A percentile compares a stretch with the other conserved stretches of the same genome.
Conservation (phyloP, 192 early-diverging fungal genomes). For the Mortierella alpina region DNA sequence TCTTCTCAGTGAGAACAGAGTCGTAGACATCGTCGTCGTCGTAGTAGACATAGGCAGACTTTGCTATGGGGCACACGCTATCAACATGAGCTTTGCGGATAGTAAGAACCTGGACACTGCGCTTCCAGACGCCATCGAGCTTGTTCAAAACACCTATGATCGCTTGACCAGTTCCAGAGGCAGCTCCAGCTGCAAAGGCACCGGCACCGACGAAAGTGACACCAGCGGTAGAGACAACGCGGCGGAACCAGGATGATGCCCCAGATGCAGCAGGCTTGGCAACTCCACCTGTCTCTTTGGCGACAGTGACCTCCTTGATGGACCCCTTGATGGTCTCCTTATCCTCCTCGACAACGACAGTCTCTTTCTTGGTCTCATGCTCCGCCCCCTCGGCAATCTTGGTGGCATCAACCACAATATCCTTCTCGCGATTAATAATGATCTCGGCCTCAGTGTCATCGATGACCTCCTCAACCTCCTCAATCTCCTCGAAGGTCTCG, state of each 20-base stretch:
- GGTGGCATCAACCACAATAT: background rate
- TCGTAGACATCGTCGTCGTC: conserved; percentile 21
- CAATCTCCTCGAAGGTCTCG: conserved; percentile 21
- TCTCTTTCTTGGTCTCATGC: background rate
- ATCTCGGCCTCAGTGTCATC: conserved; percentile 11
- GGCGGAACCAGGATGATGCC: too few relatives aligned
- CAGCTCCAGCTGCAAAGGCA: background rate
- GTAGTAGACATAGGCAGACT: conserved; percentile 18
- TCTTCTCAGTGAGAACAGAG: conserved; percentile 1
- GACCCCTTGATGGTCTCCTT: conserved; percentile 23
- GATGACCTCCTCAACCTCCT: conserved; percentile 25
- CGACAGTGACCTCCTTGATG: conserved; percentile 12
- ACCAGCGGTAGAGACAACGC: background rate
- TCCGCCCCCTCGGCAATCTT: background rate
- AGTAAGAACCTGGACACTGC: conserved; percentile 26
- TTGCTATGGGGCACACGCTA: conserved; percentile 15
- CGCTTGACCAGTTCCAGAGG: background rate
- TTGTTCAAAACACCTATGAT: conserved; percentile 10
- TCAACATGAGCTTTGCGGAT: conserved; percentile 37
- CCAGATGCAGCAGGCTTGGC: conserved; percentile 18
- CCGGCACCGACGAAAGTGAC: background rate
- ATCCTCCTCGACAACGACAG: conserved; percentile 2
- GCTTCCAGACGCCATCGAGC: conserved; percentile 38
- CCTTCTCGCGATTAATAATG: conserved; percentile 18
- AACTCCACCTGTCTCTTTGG: conserved; percentile 25